Evolutionary conservation across 305 asterid species (phyloP).

Genomic region (Fraxinus baroniana): DNA sequence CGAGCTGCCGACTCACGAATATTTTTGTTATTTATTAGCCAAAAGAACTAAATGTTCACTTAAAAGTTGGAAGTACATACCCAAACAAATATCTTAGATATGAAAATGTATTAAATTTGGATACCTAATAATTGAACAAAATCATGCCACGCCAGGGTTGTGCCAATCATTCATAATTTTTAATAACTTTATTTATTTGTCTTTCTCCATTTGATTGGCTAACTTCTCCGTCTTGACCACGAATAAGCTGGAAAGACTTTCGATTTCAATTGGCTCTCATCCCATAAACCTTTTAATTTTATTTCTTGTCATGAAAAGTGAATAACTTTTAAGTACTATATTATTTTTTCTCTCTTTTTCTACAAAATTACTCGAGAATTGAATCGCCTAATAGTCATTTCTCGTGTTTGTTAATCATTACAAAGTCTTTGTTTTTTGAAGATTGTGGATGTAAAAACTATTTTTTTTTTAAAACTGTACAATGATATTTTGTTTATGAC

Average conservation of each 20-base stretch:
- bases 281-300: not conserved
- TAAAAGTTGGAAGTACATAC: not conserved
- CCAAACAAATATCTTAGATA: not conserved
- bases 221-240: not conserved
- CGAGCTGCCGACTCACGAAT: not conserved
- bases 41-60: not conserved
- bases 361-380: not conserved
- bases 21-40: not conserved
- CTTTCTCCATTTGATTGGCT: not conserved
- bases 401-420: no score
- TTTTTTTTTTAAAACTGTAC: no score
- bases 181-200: no score
- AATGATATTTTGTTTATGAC: no score
- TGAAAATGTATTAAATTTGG: not conserved
- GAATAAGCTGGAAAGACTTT: not conserved
- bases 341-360: not conserved
- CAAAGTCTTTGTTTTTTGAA: no score
- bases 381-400: no score
- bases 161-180: not conserved
- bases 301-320: not conserved
- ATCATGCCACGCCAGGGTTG: slow-evolving; percentile 31
- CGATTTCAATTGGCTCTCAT: not conserved
- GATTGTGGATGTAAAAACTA: no score
- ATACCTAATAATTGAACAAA: slow-evolving; percentile 27
- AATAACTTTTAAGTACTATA: not conserved